Evolutionary conservation across 177 flowering plant genomes (phyloP), one percentile per base, ranked within the genome.

Genomic region (Vitis hybrid): DNA sequence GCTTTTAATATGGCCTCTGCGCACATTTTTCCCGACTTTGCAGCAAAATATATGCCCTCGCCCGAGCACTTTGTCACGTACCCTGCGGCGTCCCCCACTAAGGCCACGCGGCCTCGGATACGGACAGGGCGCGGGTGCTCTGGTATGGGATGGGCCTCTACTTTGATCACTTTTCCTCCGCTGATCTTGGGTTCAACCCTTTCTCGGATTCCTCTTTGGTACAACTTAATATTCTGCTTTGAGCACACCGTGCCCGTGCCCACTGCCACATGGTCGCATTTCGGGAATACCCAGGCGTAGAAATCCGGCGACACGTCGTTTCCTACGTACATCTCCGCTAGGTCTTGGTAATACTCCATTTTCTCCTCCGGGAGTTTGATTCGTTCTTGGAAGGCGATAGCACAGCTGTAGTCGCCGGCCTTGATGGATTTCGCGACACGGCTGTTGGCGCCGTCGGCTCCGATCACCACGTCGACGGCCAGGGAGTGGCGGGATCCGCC

Each of bases 111-210:
- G 19, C 82, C 81, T 4, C 79, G 59, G 0, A 91, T 93, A 6
- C 97, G 81, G 0, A 76, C 51, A 6, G 90, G 87, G 0, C 98
- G 78, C 0, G 97, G 97, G 76, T 91, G 95, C 73, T 90, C 97
- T 3, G 95, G 93, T 4, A 93, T 93, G 4, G 97, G 98, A 70
- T 93, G 98, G 60, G 98, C 98, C 79, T 91, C 97, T 54, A 91
- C 92, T 65, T 88, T 86, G 30, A 93, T 84, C 68, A 91, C 82
- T 59, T 76, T 80, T n/a, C 98, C 98, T 1, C 97, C 98, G 1
- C 58, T n/a, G 69, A 93, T 90, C 76, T 89, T 90, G 0, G 79
- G 73, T 26, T 26, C 75, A 4, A 73, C 97, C 51, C 98, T 75
- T 23, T 80, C 82, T 55, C 86, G 71, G 11, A 88, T 81, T 14